These are phyloP conservation scores for Sanghuangporus weigelae DNA, from an alignment of 1,284 basidiomycete species.

Conservation along the genomic window DNA sequence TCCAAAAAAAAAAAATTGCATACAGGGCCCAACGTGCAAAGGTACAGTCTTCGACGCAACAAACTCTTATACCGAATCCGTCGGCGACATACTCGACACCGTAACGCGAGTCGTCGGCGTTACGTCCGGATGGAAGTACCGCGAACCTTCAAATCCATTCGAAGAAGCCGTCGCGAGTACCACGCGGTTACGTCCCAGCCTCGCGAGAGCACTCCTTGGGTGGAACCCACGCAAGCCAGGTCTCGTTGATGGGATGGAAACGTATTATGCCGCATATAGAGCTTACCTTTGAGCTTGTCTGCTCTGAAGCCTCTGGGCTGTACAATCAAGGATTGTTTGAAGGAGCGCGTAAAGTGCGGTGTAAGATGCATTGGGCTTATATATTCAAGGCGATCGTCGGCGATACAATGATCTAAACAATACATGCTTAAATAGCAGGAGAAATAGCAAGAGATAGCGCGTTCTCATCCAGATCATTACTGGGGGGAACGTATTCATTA, in stretches of 20 bases:
- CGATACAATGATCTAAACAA: too few species aligned
- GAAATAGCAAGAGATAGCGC: too few species aligned
- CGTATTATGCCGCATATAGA: constrained; percentile 23
- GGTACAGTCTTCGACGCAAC: constrained; percentile 43
- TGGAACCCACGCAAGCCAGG: constrained; percentile 25
- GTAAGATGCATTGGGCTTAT: too few species aligned
- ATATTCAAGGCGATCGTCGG: too few species aligned
- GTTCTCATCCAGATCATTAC: too few species aligned
- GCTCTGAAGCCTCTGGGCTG: not conserved
- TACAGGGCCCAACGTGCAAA: constrained; percentile 30
- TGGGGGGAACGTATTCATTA: too few species aligned
- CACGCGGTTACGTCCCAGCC: constrained; percentile 21
- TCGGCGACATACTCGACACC: constrained; percentile 39
- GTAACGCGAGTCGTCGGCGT: constrained; percentile 37
- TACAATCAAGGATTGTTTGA: not conserved
- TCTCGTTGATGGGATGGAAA: constrained; percentile 21
- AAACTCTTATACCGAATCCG: constrained; percentile 40
- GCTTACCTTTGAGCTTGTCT: constrained; percentile 8
- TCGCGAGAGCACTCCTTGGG: constrained; percentile 24
- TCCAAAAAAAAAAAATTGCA: not conserved
- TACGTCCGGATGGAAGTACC: constrained; percentile 30
- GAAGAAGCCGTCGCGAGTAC: constrained; percentile 22
- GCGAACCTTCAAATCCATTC: constrained; percentile 26
- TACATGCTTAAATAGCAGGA: too few species aligned
- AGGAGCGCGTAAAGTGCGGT: too few species aligned